Percentiles rank a stretch among this genome's conserved stretches.
phyloP scores from a whole-genome alignment of 1,139 yeast species.

The Pneumocystis sp. region DNA sequence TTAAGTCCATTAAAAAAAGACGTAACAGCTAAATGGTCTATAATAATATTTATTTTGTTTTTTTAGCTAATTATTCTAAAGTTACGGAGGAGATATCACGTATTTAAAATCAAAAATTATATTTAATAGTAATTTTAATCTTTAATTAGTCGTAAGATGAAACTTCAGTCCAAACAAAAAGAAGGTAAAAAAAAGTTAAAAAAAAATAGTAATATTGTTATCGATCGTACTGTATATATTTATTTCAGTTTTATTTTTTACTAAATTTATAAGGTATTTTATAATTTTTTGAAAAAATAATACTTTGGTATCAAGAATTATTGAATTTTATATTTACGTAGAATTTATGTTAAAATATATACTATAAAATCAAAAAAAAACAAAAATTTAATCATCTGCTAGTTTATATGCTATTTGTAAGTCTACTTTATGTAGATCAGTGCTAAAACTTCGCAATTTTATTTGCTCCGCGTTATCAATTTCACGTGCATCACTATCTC shows the following conservation, averaged over 20 bases:
- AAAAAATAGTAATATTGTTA: slow-evolving; percentile 52
- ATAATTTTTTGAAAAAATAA: slow-evolving; percentile 1
- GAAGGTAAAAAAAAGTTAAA: slow-evolving; percentile 85
- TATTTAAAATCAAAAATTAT: not conserved
- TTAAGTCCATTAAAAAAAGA: slow-evolving; percentile 88
- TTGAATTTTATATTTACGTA: not conserved
- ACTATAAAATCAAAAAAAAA: not conserved
- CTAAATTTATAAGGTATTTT: slow-evolving; percentile 5
- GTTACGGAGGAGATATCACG: slow-evolving; percentile 83
- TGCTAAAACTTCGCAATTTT: slow-evolving; percentile 51
- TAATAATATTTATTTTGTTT: not conserved
- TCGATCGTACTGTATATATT: slow-evolving; percentile 5
- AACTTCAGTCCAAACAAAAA: slow-evolving; percentile 73
- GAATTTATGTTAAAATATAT: not conserved
- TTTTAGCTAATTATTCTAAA: slow-evolving; percentile 50
- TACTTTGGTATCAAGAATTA: not conserved
- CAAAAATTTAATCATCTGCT: not conserved
- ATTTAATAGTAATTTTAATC: not conserved
- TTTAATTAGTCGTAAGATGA: slow-evolving; percentile 45
- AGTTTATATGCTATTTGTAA: slow-evolving; percentile 17
- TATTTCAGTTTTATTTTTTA: not conserved
- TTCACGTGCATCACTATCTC: slow-evolving; percentile 54
- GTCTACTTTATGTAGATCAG: slow-evolving; percentile 57
- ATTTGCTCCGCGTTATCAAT: slow-evolving; percentile 51
- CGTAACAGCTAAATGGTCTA: slow-evolving; percentile 23